Conservation (phyloP, 2,329 filamentous ascomycete genomes). For the Talaromyces sp. region DNA sequence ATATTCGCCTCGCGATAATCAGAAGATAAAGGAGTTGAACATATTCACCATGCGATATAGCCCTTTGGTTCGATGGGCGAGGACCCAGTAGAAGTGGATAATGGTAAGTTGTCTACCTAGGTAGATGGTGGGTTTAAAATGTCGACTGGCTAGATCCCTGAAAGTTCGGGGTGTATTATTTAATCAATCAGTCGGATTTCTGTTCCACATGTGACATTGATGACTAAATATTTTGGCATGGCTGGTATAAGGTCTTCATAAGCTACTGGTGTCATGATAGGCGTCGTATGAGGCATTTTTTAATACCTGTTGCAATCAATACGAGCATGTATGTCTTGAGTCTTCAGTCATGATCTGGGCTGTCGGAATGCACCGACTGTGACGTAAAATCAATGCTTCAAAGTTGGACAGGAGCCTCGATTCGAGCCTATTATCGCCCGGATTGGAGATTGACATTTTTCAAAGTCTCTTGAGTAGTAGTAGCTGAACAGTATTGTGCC, state of each 20-base stretch:
- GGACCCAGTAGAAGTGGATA: not conserved
- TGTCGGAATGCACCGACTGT: not conserved
- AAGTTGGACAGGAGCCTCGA: not conserved
- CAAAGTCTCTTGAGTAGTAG: not conserved
- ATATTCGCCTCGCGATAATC: not conserved
- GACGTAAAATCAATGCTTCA: not conserved
- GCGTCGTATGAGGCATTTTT: constrained; percentile 3
- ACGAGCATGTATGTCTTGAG: not conserved
- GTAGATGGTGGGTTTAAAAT: not conserved
- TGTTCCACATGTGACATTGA: not conserved
- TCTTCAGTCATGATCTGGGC: not conserved
- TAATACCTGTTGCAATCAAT: not conserved
- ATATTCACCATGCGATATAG: not conserved
- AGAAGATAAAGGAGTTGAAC: not conserved
- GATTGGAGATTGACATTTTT: not conserved
- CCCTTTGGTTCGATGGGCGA: not conserved
- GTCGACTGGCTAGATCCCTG: not conserved
- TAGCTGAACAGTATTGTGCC: not conserved
- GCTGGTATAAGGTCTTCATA: not conserved
- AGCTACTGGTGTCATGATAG: not conserved
- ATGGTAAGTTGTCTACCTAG: not conserved
- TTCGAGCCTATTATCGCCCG: not conserved
- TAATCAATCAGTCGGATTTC: not conserved
- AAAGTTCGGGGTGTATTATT: not conserved
- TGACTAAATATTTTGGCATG: not conserved